Evolutionary conservation across 192 early-diverging fungal genomes (phyloP).

Genomic region (Mortierella claussenii): DNA sequence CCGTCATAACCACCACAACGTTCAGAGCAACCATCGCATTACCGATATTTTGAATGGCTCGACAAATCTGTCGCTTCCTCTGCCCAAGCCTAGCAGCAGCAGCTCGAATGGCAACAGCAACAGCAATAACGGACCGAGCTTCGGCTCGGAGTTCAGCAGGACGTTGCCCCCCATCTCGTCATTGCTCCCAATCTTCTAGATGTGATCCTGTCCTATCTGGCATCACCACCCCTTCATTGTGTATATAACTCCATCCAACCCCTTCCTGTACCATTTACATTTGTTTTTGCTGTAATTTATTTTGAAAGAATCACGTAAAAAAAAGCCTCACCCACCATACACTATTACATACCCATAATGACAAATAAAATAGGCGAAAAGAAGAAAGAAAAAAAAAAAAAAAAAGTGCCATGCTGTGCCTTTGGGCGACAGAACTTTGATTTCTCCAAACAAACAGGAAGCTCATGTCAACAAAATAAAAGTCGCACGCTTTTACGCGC

Average conservation of each 20-base stretch:
- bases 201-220: not conserved
- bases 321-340: not conserved
- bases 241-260: conserved; percentile 19
- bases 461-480: too few species aligned
- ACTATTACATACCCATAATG: not conserved
- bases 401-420: too few species aligned
- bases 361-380: not conserved
- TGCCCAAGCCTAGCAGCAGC: conserved; percentile 26
- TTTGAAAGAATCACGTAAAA: not conserved
- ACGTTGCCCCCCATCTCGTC: conserved; percentile 50
- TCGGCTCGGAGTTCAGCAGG: conserved; percentile 46
- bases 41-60: conserved; percentile 52
- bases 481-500: too few species aligned
- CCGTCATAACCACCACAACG: conserved; percentile 18
- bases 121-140: conserved; percentile 11
- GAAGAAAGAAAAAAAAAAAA: too few species aligned
- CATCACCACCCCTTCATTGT: not conserved
- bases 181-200: conserved; percentile 46
- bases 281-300: not conserved
- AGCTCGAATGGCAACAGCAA: conserved; percentile 15
- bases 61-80: conserved; percentile 44
- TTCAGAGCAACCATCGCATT: conserved; percentile 38
- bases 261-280: not conserved
- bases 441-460: too few species aligned
- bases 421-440: too few species aligned